Base-by-base conservation (phyloP, 140 eudicot genomes). In the Senecio squalidus region DNA sequence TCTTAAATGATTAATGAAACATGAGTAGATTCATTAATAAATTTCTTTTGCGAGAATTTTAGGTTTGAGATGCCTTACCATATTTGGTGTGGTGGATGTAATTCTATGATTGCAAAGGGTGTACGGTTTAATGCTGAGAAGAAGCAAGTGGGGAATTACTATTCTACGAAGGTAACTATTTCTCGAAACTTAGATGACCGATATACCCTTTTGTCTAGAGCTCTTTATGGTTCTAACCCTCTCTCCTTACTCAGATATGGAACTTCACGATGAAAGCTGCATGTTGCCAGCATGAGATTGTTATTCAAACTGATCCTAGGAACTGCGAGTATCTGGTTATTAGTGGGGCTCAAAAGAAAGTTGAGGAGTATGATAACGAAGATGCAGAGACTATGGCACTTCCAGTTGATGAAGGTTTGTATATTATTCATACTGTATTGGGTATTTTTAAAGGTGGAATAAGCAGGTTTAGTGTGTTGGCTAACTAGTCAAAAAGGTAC, bases 81-180 rank as follows among this genome's bases (percentile, higher is more conserved):
- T 69, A 80, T 90, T 28, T 90, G 95, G 97, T 90, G 97, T 66
- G 97, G 89, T 50, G 95, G 97, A 46, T 90, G 97, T 58, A 84
- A 76, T 67, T 83, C 97, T 70, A 90, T 90, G 97, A 90, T 90
- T 53, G 97, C 94, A 22, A 86, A 90, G 67, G 97, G 97, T 81
- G 97, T 90, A 23, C 51, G 97, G 58, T 90, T 90, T 71, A 90
- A 90, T 73, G 97, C 97, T 22, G 97, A 90, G 84, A 90, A 90
- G 73, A 90, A 86, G 74, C 95, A 90, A 90, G 97, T 90, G 2
- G 97, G 95, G 39, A 90, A 90, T 73, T 90, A 90, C 55, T 90
- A 86, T 74, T 90, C 97, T 20, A 90, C 97, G 11, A 86, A 86
- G 85, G 95, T 83, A 68, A 43, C 31, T 46, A 5, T 25, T 46